phyloP scores from a whole-genome alignment of 2,329 filamentous ascomycete species.

The Teratosphaeria pseudoeucalypti region DNA sequence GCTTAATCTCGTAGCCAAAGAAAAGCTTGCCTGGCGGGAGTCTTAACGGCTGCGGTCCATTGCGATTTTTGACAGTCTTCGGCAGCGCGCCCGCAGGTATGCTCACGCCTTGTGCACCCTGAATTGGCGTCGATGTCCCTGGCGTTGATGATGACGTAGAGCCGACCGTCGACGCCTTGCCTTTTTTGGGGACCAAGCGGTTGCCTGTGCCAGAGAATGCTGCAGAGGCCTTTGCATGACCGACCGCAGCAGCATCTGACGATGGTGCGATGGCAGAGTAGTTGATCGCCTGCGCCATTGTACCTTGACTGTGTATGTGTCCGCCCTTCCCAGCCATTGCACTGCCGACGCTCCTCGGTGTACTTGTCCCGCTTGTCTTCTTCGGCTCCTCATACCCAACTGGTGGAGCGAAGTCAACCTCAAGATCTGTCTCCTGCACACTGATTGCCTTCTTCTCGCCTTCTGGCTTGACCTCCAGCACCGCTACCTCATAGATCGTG shows the following conservation, averaged over 20 bases:
- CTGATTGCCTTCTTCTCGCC: constrained; percentile 75
- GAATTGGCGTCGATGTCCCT: constrained; percentile 45
- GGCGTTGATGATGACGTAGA: constrained; percentile 39
- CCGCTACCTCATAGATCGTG: constrained; percentile 81
- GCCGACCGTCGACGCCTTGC: constrained; percentile 41
- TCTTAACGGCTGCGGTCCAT: constrained; percentile 77
- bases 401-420: constrained; percentile 89
- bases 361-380: constrained; percentile 70
- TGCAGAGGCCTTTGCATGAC: constrained; percentile 55
- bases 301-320: constrained; percentile 70
- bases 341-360: constrained; percentile 55
- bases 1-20: constrained; percentile 90
- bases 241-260: constrained; percentile 53
- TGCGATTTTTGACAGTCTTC: constrained; percentile 41
- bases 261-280: constrained; percentile 82
- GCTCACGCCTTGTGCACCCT: constrained; percentile 46
- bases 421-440: constrained; percentile 91
- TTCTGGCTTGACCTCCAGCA: constrained; percentile 84
- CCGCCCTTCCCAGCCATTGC: constrained; percentile 53
- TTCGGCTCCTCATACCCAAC: constrained; percentile 89
- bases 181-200: constrained; percentile 73
- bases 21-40: constrained; percentile 85
- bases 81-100: constrained; percentile 31
- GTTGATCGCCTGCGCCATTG: constrained; percentile 97
- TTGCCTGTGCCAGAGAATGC: constrained; percentile 76